A percentile compares a stretch with the other conserved stretches of the same genome.
Evolutionary conservation across 768 basidiomycete species (phyloP).

Genomic region (Phylloporus rhodoxanthus): DNA sequence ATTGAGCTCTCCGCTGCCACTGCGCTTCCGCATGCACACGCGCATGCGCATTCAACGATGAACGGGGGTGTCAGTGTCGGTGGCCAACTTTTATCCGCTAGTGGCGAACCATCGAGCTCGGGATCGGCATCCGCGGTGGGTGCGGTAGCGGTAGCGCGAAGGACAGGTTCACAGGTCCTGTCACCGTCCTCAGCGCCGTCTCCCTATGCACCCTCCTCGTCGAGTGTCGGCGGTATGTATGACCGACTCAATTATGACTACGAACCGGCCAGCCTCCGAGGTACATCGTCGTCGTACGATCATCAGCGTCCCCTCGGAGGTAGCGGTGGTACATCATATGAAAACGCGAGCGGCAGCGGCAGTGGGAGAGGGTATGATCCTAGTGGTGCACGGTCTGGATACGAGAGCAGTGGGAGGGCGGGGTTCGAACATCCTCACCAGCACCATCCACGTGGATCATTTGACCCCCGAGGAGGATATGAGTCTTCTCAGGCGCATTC

Average conservation of each 20-base stretch:
- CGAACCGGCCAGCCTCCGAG: conserved; percentile 13
- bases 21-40: conserved; percentile 3
- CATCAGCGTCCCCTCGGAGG: conserved; percentile 14
- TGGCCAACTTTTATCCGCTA: conserved; percentile 18
- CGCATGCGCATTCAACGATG: conserved; percentile 13
- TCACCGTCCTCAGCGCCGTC: conserved; percentile 13
- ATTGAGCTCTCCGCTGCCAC: conserved; percentile 23
- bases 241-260: conserved; percentile 22
- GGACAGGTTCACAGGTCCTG: conserved; percentile 12
- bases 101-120: conserved; percentile 12
- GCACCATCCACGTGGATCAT: conserved; percentile 23
- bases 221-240: conserved; percentile 15
- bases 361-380: conserved; percentile 21
- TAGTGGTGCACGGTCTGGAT: conserved; percentile 13
- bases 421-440: conserved; percentile 26
- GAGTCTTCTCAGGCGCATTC: conserved; percentile 20
- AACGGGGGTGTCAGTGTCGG: conserved; percentile 1
- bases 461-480: conserved; percentile 22
- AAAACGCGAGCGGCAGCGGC: conserved; percentile 10
- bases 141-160: conserved; percentile 4
- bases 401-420: conserved; percentile 17
- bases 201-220: conserved; percentile 13
- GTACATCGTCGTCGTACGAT: conserved; percentile 15
- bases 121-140: conserved; percentile 4
- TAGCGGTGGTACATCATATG: conserved; percentile 10